A percentile compares a stretch with the other conserved stretches of the same genome.
phyloP scores from a whole-genome alignment of 371 early-diverging fungal genomes.

The Syncephalastrum monosporum region DNA sequence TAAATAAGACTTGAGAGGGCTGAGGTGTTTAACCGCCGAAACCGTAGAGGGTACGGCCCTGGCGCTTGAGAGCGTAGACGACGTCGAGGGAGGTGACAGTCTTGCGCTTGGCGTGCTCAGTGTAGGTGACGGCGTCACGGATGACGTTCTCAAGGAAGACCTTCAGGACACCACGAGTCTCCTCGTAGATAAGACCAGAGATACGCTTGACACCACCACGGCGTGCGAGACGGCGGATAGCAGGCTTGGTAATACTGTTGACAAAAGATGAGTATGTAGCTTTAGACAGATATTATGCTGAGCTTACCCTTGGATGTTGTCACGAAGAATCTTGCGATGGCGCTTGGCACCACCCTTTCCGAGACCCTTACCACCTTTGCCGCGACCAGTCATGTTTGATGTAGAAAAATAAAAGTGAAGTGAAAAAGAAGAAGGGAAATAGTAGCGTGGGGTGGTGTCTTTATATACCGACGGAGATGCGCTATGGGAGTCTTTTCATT shows the following conservation, averaged over 20 bases:
- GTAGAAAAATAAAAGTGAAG: too few species aligned
- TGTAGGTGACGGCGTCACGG: slow-evolving; percentile 98
- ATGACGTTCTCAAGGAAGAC: slow-evolving; percentile 98
- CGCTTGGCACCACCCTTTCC: slow-evolving; percentile 98
- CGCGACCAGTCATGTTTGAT: slow-evolving; percentile 89
- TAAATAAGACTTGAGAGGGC: too few species aligned
- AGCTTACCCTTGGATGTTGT: slow-evolving; percentile 98
- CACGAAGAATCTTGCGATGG: slow-evolving; percentile 98
- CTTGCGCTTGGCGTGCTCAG: slow-evolving; percentile 99
- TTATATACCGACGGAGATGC: too few species aligned
- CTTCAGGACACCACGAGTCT: slow-evolving; percentile 97
- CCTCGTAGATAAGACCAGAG: slow-evolving; percentile 98
- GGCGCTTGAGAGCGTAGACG: slow-evolving; percentile 96
- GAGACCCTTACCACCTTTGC: slow-evolving; percentile 97
- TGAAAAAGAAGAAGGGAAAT: too few species aligned
- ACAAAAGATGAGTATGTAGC: slow-evolving; percentile 91
- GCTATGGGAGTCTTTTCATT: too few species aligned
- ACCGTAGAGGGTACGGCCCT: slow-evolving; percentile 90
- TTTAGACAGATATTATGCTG: too few species aligned
- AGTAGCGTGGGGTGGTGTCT: too few species aligned
- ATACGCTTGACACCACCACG: slow-evolving; percentile 99
- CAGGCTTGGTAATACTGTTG: slow-evolving; percentile 97
- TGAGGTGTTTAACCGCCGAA: slow-evolving; percentile 39
- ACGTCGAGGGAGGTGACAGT: slow-evolving; percentile 92
- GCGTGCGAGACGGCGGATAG: slow-evolving; percentile 99